Conservation (phyloP, 2,329 filamentous ascomycete genomes). For the Trichocomaceae sp. region DNA sequence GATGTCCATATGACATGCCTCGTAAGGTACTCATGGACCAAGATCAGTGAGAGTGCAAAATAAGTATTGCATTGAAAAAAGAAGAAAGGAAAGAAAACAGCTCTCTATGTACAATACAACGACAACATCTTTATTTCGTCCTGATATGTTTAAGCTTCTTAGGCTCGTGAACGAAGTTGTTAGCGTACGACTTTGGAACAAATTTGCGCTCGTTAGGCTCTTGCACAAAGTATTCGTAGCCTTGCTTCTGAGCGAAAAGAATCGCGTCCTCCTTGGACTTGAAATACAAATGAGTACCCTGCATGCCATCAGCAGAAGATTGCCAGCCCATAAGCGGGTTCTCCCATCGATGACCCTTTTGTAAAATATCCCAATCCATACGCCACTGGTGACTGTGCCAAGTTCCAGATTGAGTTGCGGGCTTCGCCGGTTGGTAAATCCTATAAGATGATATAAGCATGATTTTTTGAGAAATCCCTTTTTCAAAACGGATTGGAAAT, state of each 20-base stretch:
- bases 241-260: slow-evolving; percentile 93
- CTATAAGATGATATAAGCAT: slow-evolving; percentile 41
- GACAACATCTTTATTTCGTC: slow-evolving; percentile 57
- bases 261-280: slow-evolving; percentile 92
- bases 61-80: neutral
- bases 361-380: slow-evolving; percentile 95
- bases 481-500: neutral
- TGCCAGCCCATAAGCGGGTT: slow-evolving; percentile 99
- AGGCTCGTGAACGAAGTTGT: slow-evolving; percentile 83
- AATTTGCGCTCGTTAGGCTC: slow-evolving; percentile 87
- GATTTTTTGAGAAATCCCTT: slow-evolving; percentile 16
- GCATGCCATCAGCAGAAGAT: slow-evolving; percentile 89
- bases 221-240: slow-evolving; percentile 98
- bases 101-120: slow-evolving; percentile 11
- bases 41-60: too few species aligned
- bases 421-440: slow-evolving; percentile 85
- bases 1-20: too few species aligned
- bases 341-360: slow-evolving; percentile 95
- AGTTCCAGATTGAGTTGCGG: slow-evolving; percentile 90
- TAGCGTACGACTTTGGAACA: slow-evolving; percentile 87
- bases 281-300: slow-evolving; percentile 87
- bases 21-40: too few species aligned
- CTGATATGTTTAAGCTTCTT: slow-evolving; percentile 82
- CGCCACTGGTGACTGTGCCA: slow-evolving; percentile 84
- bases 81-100: neutral